Base-by-base conservation (phyloP, 2,329 filamentous ascomycete species). In the Arthrinium phaeospermum region DNA sequence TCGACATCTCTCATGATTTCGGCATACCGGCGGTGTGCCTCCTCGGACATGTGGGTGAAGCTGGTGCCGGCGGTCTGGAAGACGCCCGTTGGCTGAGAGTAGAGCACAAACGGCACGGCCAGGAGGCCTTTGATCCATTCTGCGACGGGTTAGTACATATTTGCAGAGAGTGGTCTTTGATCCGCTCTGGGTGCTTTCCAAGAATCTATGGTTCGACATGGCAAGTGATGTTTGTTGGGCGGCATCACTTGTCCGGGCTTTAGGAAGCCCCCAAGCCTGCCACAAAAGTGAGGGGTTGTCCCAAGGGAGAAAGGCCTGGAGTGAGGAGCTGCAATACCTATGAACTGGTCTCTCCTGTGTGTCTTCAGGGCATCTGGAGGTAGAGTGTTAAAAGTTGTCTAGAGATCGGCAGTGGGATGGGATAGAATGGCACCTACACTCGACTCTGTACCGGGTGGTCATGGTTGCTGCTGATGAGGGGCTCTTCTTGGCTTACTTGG, bases 81-180 rank as follows among this genome's bases (percentile, higher is more conserved):
- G 57, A 95, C 90, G 27, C 94, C 94, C 0, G 94, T 97, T 4
- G 96, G 96, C 80, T 98, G 95, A 1, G 96, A 98, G 82, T 98
- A 95, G 71, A 99, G 90, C 51, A 99, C 96, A 80, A 99, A 99
- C 0, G 96, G 96, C 0, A 98, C 96, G 1, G 96, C 96, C 16
- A 98, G 87, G 4, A 98, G 89, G 51, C 93, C 94, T 84, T 99
- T 98, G 86, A 98, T 94, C 96, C 96, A 98, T 92, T 98, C 94
- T 91, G 19, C 57, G 30, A 69, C 14, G 8, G 44, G 67, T 49
- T 69, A 49, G 67, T 69, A 46, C 13, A 47, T 22, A 24, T 46
- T 27, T 46, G 16, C n/a, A 19, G 67, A 47, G 46, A 12, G 46
- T 19, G 41, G 30, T 14, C 16, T 69, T 19, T 47, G 16, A 46